phyloP scores from a whole-genome alignment of 306 rosid genomes.

The Sicyos edulis region DNA sequence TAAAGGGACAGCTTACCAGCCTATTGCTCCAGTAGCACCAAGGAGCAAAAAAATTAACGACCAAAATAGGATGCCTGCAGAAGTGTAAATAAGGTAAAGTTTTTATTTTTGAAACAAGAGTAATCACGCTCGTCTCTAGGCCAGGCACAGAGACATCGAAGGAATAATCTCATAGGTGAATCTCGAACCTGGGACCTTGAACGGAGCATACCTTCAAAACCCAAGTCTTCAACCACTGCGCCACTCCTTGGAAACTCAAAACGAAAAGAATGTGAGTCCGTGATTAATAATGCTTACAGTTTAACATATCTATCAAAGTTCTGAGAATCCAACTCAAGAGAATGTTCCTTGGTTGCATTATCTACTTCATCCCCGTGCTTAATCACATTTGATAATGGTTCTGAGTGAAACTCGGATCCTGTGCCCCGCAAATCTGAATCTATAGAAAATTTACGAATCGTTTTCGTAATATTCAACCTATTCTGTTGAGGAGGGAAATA shows the following conservation, averaged over 20 bases:
- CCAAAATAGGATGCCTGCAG: conserved; percentile 70
- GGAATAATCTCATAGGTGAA: too few relatives aligned
- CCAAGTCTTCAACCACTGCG: too few relatives aligned
- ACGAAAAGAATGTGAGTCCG: background rate
- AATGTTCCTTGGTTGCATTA: conserved; percentile 58
- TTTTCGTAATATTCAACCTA: conserved; percentile 91
- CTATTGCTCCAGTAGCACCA: conserved; percentile 99
- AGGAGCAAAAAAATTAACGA: conserved; percentile 87
- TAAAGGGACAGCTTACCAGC: conserved; percentile 44
- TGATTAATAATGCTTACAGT: conserved; percentile 45
- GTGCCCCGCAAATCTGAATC: conserved; percentile 64
- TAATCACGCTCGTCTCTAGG: too few relatives aligned
- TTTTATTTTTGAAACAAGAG: too few relatives aligned
- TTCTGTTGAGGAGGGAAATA: conserved; percentile 52
- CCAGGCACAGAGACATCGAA: too few relatives aligned
- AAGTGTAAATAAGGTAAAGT: too few relatives aligned
- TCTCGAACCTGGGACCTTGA: too few relatives aligned
- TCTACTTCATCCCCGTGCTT: conserved; percentile 84
- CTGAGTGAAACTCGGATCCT: conserved; percentile 82
- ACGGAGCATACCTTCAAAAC: too few relatives aligned
- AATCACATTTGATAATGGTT: conserved; percentile 45
- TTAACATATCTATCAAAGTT: conserved; percentile 66
- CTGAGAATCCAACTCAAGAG: conserved; percentile 37
- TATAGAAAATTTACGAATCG: conserved; percentile 75
- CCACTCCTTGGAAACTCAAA: too few relatives aligned